Base-by-base conservation (phyloP, 768 basidiomycete species). In the Mycena rebaudengoi region DNA sequence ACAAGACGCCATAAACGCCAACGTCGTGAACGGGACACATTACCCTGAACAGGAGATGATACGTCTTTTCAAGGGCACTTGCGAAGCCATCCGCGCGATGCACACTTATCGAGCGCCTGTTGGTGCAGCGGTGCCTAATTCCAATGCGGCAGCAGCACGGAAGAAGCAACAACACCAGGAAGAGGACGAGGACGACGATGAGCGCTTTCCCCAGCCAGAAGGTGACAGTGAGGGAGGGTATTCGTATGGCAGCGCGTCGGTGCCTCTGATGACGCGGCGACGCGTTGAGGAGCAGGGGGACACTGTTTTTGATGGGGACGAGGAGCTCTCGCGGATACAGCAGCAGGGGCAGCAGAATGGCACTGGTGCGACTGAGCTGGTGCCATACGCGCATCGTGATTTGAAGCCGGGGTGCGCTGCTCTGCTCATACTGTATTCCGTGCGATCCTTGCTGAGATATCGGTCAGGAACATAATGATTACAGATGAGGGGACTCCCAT, bases 371-470 rank as follows among this genome's bases (percentile, higher is more conserved):
- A 68, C 71, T n/a, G 89, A 90, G 67, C 75, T 91, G 28, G 85
- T 95, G 8, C 96, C 98, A 1, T 99, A 96, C 75, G 97, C 97
- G 1, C 98, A 99, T 77, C 84, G 98, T 57, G 98, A 99, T 79
- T 81, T 99, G 70, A 99, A 99, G 79, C 97, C 96, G 44, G 96
- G 89, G 96, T 96, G 70, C 68, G 91, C 35, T 20, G 29, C 61
- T 50, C 33, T 25, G 26, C 45, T 16, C 33, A 26, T 16, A 51
- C 41, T 25, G 32, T 43, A 32, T 30, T 28, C 32, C 32, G 23
- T 7, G n/a, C 14, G 39, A 28, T 20, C 69, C 41, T 20, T 43
- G 10, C 13, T n/a, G n/a, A n/a, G n/a, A n/a, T n/a, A n/a, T n/a
- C n/a, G n/a, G n/a, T 18, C 60, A 98, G 96, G 51, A 99, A 99